These are phyloP conservation scores for Capsicum baccatum DNA, from an alignment of 257 asterid genomes.

Conservation along the genomic window DNA sequence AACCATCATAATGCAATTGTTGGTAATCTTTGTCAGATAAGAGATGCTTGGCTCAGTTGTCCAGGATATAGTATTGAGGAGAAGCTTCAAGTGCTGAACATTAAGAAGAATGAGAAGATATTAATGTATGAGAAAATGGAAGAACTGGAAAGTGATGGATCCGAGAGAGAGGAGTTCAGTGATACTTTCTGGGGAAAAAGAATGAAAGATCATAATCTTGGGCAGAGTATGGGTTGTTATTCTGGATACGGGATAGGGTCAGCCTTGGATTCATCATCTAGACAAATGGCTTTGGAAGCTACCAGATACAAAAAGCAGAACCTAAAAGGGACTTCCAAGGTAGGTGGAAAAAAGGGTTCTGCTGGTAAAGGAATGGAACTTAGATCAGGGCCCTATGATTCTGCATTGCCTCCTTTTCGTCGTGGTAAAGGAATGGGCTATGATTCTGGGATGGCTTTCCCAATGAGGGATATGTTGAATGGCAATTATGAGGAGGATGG, in stretches of 20 bases:
- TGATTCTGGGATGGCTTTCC: constrained; percentile 51
- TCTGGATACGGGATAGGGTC: constrained; percentile 51
- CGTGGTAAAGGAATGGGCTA: constrained; percentile 51
- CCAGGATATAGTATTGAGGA: constrained; percentile 92
- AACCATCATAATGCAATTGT: constrained; percentile 84
- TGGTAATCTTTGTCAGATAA: constrained; percentile 80
- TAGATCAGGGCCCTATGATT: constrained; percentile 49
- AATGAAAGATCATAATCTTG: constrained; percentile 67
- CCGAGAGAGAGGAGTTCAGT: constrained; percentile 81
- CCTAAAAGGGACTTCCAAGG: constrained; percentile 65
- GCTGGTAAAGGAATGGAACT: constrained; percentile 55
- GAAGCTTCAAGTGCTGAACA: constrained; percentile 91
- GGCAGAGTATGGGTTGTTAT: constrained; percentile 55
- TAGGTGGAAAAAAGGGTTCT: constrained; percentile 58
- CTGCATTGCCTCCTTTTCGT: constrained; percentile 49
- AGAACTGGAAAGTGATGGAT: constrained; percentile 73
- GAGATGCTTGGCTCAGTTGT: constrained; percentile 90
- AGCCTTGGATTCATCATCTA: constrained; percentile 53
- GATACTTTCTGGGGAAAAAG: constrained; percentile 75
- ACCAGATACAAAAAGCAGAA: constrained; percentile 64
- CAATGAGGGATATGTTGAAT: constrained; percentile 58
- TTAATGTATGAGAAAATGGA: constrained; percentile 95
- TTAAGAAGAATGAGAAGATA: constrained; percentile 88
- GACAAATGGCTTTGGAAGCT: constrained; percentile 50
- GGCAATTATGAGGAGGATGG: constrained; percentile 66